Evolutionary conservation across 768 basidiomycete species (phyloP), one percentile per base, ranked within the genome.

Genomic region (Paxillus involutus): DNA sequence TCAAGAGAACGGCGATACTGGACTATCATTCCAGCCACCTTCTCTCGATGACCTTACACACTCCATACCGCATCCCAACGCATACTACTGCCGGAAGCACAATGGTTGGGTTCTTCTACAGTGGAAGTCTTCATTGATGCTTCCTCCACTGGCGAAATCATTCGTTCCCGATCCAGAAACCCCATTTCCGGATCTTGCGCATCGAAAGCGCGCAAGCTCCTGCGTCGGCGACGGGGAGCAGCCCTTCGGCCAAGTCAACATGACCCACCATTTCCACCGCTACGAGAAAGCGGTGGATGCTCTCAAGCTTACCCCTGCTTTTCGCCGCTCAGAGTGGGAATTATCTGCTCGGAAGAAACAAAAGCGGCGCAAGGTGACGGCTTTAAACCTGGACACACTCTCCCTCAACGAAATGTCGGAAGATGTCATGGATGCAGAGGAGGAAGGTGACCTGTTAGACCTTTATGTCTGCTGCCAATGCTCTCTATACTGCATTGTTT

Each of bases 381-480:
- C 73, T 29, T 66, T 81, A 37, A 70, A 68, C 53, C 57, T 69
- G 42, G 70, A 68, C 42, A 51, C 59, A 41, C 47, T 61, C 11
- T 57, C 69, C 19, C 51, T 64, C 37, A 58, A 56, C 17, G 52
- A 56, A 30, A 55, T 66, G 26, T 58, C 59, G 16, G 72, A 71
- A 16, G 73, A 66, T 49, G 56, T 59, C 45, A 69, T 64, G 54
- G 71, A 71, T 16, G 70, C 68, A 17, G 59, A 62, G 29, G 73
- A 74, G 36, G 77, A 79, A 59, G 84, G 81, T 21, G 81, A 77
- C 53, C 67, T 88, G 29, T 72, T 93, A 40, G 89, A 93, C 67
- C 76, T 92, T 26, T 93, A 88, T 63, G 74, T 91, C 43, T 94
- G 91, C 67, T 93, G 91, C 63, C 91, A 91, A 63, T 94, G 91